Percentiles rank a stretch among this genome's conserved stretches.
Conservation (phyloP, 202 grass and related monocot species). For the Schoenoplectus tabernaemontani region DNA sequence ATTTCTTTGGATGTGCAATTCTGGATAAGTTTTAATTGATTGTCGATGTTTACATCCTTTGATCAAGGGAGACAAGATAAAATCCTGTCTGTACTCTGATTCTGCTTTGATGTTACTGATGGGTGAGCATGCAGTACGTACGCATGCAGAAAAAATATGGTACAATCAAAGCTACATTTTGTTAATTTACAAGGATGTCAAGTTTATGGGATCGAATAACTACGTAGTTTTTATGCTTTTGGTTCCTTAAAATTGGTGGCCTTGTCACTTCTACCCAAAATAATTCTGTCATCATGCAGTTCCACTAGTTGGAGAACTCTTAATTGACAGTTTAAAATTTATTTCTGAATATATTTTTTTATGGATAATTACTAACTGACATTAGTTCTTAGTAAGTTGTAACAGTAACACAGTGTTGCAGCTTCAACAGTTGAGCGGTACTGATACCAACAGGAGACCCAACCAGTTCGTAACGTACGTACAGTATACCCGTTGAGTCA, state of each 20-base stretch:
- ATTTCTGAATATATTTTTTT: no score
- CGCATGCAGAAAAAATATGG: background rate
- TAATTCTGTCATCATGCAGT: background rate
- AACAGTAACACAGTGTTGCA: no score
- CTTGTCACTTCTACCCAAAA: background rate
- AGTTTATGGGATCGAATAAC: background rate
- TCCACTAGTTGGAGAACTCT: no score
- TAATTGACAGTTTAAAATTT: no score
- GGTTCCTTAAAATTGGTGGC: background rate
- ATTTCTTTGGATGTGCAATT: background rate
- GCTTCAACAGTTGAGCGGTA: no score
- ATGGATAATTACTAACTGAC: no score
- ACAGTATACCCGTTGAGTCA: no score
- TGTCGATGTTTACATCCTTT: background rate
- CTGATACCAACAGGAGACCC: no score
- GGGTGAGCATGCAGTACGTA: background rate
- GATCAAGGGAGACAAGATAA: constrained; percentile 9
- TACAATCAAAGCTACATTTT: background rate
- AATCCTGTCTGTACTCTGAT: background rate
- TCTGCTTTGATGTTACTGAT: background rate
- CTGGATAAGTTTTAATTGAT: background rate
- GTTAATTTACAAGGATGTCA: no score
- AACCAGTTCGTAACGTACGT: no score
- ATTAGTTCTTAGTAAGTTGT: no score
- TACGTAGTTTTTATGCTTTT: background rate